Conservation (phyloP, 78 protist species). For the Dictyostelium purpureum region DNA sequence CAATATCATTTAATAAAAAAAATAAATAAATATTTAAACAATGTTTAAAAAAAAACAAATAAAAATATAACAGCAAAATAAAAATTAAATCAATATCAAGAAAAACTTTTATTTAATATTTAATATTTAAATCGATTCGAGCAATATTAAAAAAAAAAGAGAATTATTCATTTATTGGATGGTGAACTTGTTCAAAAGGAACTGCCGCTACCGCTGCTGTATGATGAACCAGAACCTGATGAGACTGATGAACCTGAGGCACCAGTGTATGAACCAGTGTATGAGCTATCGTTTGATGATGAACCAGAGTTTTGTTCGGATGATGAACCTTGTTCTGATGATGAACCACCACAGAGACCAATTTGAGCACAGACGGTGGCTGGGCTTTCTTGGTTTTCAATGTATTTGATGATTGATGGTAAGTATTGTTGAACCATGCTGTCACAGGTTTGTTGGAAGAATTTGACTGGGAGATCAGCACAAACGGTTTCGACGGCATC, state of each 20-base stretch:
- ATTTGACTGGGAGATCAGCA: neutral
- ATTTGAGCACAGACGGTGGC: neutral
- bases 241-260: neutral
- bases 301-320: neutral
- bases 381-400: neutral
- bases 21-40: too few relatives aligned
- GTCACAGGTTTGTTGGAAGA: neutral
- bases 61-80: too few relatives aligned
- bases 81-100: too few relatives aligned
- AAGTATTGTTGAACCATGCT: neutral
- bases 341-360: neutral
- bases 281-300: neutral
- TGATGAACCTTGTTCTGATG: neutral
- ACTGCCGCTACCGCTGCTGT: neutral
- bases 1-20: too few relatives aligned
- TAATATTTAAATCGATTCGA: too few relatives aligned
- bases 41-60: too few relatives aligned
- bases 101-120: too few relatives aligned
- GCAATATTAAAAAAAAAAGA: too few relatives aligned
- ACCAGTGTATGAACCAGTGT: conserved; percentile 1
- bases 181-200: neutral
- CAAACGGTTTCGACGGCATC: neutral
- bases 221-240: neutral
- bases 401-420: neutral
- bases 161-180: neutral